Base-by-base conservation (phyloP, 495 filamentous ascomycete genomes). In the Xylaria sp. region DNA sequence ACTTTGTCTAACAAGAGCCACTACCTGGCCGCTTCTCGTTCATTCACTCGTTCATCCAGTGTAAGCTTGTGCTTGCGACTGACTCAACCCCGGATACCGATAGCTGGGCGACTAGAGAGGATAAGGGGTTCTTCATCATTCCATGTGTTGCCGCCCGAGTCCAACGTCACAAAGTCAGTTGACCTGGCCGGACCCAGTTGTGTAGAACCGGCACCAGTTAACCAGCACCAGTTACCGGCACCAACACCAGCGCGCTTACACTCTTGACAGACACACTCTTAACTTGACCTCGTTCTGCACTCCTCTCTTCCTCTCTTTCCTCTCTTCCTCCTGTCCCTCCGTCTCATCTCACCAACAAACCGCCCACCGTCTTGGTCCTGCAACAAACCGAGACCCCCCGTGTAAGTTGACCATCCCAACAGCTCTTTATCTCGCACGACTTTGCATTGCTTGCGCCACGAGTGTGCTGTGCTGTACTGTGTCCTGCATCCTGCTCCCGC, bases 81-180 rank as follows among this genome's bases (percentile, higher is more conserved):
- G 61, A 64, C 61, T 64, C 61, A 12, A 64, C 24, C 61, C 61
- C 37, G 41, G 61, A 43, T 64, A 26, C 61, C 19, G 19, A 43
- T 63, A 6, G 14, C 33, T 26, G 33, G 24, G 19, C 1, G 19
- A 63, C 21, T 44, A 31, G 61, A 40, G 35, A 29, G 33, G 33
- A 58, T 58, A 41, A 43, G 37, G 35, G 59, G 12, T 57, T 59
- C 66, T 68, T 57, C 50, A 68, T 68, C 31, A 41, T 58, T 59
- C 66, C 66, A 67, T 48, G 7, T 53, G 44, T 61, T 69, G 53
- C 67, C 53, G 67, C 53, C 52, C 46, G 19, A n/a, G 31, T 43
- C 53, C n/a, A 61, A 69, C 53, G 67, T 69, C 67, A 69, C 67
- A 17, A 12, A 31, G 41, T 26, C 61, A 59, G 33, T 33, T 31